Conservation (phyloP, 2,329 filamentous ascomycete species). For the Cytospora paraplurivora region DNA sequence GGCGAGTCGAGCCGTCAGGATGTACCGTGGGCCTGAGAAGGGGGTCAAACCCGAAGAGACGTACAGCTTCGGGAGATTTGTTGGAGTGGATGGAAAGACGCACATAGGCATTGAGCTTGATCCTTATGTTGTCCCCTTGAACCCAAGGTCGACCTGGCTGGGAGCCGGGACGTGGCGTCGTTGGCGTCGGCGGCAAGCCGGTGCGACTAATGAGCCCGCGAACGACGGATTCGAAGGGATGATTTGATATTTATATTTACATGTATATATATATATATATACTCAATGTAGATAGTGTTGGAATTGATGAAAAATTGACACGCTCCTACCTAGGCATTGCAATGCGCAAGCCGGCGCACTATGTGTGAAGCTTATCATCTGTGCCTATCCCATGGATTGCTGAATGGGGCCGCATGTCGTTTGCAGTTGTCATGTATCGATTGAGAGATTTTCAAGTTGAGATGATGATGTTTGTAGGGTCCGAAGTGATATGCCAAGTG, state of each 20-base stretch:
- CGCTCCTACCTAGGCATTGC: too few species aligned
- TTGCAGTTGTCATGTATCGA: too few species aligned
- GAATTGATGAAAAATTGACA: too few species aligned
- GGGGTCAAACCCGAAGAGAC: constrained; percentile 19
- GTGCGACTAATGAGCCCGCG: background rate
- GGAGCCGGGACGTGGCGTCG: background rate
- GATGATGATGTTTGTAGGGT: background rate
- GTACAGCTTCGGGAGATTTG: constrained; percentile 53
- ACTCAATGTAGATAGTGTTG: too few species aligned
- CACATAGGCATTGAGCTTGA: constrained; percentile 56
- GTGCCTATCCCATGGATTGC: too few species aligned
- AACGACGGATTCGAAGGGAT: background rate
- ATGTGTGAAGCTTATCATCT: too few species aligned
- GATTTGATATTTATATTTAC: too few species aligned
- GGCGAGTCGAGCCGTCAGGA: constrained; percentile 44
- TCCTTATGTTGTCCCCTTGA: constrained; percentile 43
- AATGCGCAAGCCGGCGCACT: too few species aligned
- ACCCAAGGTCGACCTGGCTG: background rate
- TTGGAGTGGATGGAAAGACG: constrained; percentile 48
- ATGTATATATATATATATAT: too few species aligned
- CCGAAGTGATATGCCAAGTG: background rate
- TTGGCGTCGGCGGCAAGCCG: background rate
- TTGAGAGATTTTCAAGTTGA: background rate
- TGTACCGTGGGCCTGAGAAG: constrained; percentile 36
- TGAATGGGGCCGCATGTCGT: too few species aligned